Base-by-base conservation (phyloP, 805 yeast species). In the Kluyveromyces starmeri region DNA sequence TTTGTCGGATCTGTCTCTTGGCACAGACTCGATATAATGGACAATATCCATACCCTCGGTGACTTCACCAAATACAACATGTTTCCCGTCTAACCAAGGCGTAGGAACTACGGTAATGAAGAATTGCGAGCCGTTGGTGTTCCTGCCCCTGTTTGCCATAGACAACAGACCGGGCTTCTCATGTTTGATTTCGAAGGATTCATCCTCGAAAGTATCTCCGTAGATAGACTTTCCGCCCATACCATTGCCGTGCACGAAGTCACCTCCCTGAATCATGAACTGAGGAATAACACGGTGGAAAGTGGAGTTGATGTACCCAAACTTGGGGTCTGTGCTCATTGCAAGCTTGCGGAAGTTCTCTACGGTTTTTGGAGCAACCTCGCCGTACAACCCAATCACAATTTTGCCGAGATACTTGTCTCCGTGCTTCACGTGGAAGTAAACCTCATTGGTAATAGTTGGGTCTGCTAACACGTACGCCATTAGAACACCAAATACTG, bases 51-150 rank as follows among this genome's bases (percentile, higher is more conserved):
- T 69, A 32, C 97, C 97, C 38, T 80, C 86, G 12, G 85, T 39
- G 37, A 92, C 96, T 64, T 85, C 84, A 46, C 98, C 98, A 53
- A 92, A 92, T 27, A 92, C 98, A 55, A 92, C 98, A 62, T 92
- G 98, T 49, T 68, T 76, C 45, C 94, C 92, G 55, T 92, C 85
- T 55, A 92, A 74, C 97, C 98, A 92, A 32, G 79, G 65, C 37
- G 96, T 84, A 22, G 73, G 71, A 15, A 82, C 95, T 18, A 96
- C 88, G 33, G 61, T 56, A 65, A 92, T 81, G 71, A 88, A 88
- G 59, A 88, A 88, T 64, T 86, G 96, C 23, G 95, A 85, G 14
- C 96, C 96, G 58, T 86, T 86, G 61, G 88, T 79, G 62, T 79
- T 67, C 43, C 56, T 73, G 45, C 89, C 89, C 20, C 85, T 78